Evolutionary conservation across 2,329 filamentous ascomycete genomes (phyloP).

Genomic region (Taxawa tesnikishii): DNA sequence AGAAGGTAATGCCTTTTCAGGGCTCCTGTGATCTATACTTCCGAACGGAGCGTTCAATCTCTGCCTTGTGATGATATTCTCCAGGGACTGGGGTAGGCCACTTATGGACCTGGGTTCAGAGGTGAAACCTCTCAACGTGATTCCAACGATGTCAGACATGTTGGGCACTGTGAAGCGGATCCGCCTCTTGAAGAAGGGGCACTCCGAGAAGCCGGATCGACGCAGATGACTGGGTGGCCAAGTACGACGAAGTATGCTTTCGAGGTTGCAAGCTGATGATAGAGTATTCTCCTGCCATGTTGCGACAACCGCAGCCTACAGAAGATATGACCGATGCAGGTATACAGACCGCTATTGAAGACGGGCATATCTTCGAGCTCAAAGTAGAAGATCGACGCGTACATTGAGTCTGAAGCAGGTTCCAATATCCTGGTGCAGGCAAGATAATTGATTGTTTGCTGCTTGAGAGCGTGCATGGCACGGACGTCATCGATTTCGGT

Average conservation of each 20-base stretch:
- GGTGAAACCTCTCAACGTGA: constrained; percentile 8
- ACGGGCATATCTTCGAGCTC: constrained; percentile 9
- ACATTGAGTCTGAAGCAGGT: constrained; percentile 10
- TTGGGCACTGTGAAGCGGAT: constrained; percentile 6
- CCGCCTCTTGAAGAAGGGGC: constrained; percentile 6
- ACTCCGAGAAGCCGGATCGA: constrained; percentile 7
- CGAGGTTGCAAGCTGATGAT: constrained; percentile 4
- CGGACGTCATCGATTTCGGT: constrained; percentile 12
- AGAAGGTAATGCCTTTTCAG: constrained; percentile 6
- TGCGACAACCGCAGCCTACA: constrained; percentile 7
- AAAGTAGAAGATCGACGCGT: constrained; percentile 13
- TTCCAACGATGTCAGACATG: constrained; percentile 7
- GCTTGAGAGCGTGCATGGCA: constrained; percentile 9
- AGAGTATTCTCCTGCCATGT: constrained; percentile 7
- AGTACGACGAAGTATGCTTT: constrained; percentile 11
- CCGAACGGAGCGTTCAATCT: constrained; percentile 10
- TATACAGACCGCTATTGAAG: constrained; percentile 3
- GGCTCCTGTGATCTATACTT: constrained; percentile 4
- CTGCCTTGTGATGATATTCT: constrained; percentile 7
- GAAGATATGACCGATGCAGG: constrained; percentile 9
- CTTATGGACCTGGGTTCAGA: constrained; percentile 9
- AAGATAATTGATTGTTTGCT: constrained; percentile 6
- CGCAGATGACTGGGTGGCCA: no score
- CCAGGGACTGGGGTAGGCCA: constrained; percentile 8
- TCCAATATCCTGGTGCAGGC: no score